Evolutionary conservation across 2,329 filamentous ascomycete genomes (phyloP).

Genomic region (Meredithiella fracta): DNA sequence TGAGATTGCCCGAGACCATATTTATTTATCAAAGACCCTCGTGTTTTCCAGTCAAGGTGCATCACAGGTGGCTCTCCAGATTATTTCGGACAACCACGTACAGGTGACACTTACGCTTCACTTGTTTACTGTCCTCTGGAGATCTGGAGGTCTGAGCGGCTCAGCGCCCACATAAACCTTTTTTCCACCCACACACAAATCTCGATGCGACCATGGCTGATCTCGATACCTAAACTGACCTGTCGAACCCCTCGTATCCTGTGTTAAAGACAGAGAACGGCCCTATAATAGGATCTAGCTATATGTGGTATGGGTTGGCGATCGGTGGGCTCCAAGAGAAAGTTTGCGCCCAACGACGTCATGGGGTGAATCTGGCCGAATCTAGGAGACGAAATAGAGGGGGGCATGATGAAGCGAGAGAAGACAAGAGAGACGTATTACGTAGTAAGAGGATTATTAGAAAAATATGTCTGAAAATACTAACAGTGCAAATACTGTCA

Average conservation of each 20-base stretch:
- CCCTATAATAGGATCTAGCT: not conserved
- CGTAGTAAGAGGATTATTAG: not conserved
- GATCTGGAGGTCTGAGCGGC: not conserved
- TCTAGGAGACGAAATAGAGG: not conserved
- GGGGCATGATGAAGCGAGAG: not conserved
- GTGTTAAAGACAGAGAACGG: not conserved
- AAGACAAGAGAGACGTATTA: not conserved
- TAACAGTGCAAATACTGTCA: too few relatives aligned
- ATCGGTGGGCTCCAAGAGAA: not conserved
- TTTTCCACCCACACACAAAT: not conserved
- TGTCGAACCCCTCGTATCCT: not conserved
- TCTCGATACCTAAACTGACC: conserved; percentile 2
- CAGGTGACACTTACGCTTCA: too few relatives aligned
- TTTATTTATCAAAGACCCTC: too few relatives aligned
- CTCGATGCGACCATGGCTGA: not conserved
- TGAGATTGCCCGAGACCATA: too few relatives aligned
- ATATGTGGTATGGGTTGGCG: not conserved
- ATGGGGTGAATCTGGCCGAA: not conserved
- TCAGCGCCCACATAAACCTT: not conserved
- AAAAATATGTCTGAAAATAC: too few relatives aligned
- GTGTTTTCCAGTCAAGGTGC: too few relatives aligned
- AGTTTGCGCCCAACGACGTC: conserved; percentile 1
- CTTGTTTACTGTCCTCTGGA: too few relatives aligned
- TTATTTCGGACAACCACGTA: too few relatives aligned
- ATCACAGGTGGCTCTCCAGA: too few relatives aligned